Base-by-base conservation (phyloP, 2,329 filamentous ascomycete species). In the Raffaelea albimanens region DNA sequence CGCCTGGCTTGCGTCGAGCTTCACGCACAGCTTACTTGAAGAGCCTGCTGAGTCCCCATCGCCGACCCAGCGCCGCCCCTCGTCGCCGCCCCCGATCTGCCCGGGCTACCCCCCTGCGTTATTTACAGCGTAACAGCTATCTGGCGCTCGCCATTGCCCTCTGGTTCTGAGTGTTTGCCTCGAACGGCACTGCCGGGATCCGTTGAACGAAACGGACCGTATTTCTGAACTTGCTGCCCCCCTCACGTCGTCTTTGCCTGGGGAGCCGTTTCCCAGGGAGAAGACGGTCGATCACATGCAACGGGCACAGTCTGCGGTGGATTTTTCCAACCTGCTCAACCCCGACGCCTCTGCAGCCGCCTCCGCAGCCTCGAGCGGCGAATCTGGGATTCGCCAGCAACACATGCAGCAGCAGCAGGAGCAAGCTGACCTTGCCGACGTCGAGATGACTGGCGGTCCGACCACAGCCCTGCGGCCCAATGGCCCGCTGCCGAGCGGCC, bases 241-340 rank as follows among this genome's bases (percentile, higher is more conserved):
- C 31, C 33, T 40, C n/a, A 25, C 31, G 18, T 48, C 29, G 33
- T 31, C 8, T 10, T 42, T 36, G 31, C 33, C 8, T 50, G 45
- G 51, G 47, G 49, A 46, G 29, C 13, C 7, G n/a, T 34, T 22
- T 40, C 47, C 50, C 49, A 43, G n/a, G 34, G 34, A 46, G 40
- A 23, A 23, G 51, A 56, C 53, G 53, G 61, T 62, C 67, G 64
- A 72, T 81, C 80, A 83, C 76, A 87, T 87, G 83, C 82, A 85
- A 76, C 79, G 80, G 67, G 75, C 80, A 73, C 74, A 77, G 60
- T 84, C 83, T 57, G 80, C 82, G 64, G 80, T 84, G 68, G 82
- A 84, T 75, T 85, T 87, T 67, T 79, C 78, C 64, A 85, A 79
- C 74, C 78, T 87, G 63, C 77, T 87, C 61, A 87, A 86, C 61